These are phyloP conservation scores for Ophiostoma triangulosporum DNA, from an alignment of 2,329 filamentous ascomycete species.

Conservation along the genomic window DNA sequence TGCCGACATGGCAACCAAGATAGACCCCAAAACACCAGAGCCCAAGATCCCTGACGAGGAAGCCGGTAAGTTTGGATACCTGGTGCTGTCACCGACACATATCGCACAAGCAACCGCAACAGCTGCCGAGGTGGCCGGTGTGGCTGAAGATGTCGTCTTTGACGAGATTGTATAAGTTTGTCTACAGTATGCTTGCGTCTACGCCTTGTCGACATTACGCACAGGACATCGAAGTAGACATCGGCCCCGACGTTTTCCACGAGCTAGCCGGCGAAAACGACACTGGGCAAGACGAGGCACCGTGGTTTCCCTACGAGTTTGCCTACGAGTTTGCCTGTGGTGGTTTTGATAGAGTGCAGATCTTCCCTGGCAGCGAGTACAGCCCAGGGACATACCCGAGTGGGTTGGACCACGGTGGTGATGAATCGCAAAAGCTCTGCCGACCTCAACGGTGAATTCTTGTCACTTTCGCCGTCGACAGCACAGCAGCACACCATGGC, in stretches of 20 bases:
- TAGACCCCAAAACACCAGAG: slow-evolving; percentile 21
- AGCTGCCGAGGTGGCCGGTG: slow-evolving; percentile 26
- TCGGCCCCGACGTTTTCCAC: slow-evolving; percentile 12
- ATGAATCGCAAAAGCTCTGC: slow-evolving; percentile 20
- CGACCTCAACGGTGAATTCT: slow-evolving; percentile 25
- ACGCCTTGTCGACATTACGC: not conserved
- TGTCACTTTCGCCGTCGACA: slow-evolving; percentile 19
- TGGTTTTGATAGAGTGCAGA: not conserved
- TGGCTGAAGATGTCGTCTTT: slow-evolving; percentile 28
- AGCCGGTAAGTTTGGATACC: slow-evolving; percentile 11
- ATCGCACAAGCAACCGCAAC: slow-evolving; percentile 23
- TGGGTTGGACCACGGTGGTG: not conserved
- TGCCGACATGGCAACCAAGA: slow-evolving; percentile 21
- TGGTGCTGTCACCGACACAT: slow-evolving; percentile 25
- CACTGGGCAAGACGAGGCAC: slow-evolving; percentile 18
- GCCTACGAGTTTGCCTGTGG: slow-evolving; percentile 19
- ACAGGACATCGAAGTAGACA: slow-evolving; percentile 5
- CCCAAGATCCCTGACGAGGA: slow-evolving; percentile 21
- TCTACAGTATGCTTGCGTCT: not conserved
- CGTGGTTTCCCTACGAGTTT: too few species aligned
- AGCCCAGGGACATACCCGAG: not conserved
- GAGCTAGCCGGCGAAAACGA: slow-evolving; percentile 8
- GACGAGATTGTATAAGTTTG: slow-evolving; percentile 15
- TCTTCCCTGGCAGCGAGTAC: slow-evolving; percentile 10
- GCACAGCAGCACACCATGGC: slow-evolving; percentile 11